phyloP scores from a whole-genome alignment of 768 basidiomycete species.

The Amanita pallidorosea region DNA sequence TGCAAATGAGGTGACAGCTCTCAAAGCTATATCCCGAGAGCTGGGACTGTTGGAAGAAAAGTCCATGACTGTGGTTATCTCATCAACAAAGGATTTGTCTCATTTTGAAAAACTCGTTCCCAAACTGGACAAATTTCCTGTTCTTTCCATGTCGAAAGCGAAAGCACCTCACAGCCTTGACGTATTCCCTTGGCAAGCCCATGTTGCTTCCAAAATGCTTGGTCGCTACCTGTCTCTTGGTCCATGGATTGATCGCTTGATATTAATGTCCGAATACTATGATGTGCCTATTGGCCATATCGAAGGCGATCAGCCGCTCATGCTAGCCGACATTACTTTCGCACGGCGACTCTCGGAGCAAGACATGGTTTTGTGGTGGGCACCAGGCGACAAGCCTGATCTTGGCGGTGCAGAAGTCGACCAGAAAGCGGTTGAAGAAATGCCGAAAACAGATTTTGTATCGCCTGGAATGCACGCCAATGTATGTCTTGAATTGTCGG shows the following conservation, averaged over 20 bases:
- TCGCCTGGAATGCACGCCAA: slow-evolving; percentile 84
- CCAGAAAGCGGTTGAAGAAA: slow-evolving; percentile 60
- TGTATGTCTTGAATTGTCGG: slow-evolving; percentile 81
- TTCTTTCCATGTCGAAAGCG: slow-evolving; percentile 80
- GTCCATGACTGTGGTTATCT: slow-evolving; percentile 69
- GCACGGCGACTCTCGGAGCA: slow-evolving; percentile 79
- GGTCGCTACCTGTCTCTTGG: slow-evolving; percentile 72
- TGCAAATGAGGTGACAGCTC: slow-evolving; percentile 62
- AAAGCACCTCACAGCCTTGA: slow-evolving; percentile 65
- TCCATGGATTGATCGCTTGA: slow-evolving; percentile 67
- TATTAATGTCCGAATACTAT: slow-evolving; percentile 80
- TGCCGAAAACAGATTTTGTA: slow-evolving; percentile 76
- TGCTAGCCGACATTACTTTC: slow-evolving; percentile 83
- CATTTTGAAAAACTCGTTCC: slow-evolving; percentile 72
- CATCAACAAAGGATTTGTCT: slow-evolving; percentile 72
- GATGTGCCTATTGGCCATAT: slow-evolving; percentile 91
- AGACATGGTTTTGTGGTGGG: slow-evolving; percentile 97
- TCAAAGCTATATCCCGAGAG: slow-evolving; percentile 84
- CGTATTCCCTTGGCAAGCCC: slow-evolving; percentile 82
- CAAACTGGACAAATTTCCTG: slow-evolving; percentile 74
- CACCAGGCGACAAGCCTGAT: slow-evolving; percentile 78
- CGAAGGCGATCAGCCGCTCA: slow-evolving; percentile 82
- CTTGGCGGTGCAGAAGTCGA: slow-evolving; percentile 91
- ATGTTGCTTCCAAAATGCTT: slow-evolving; percentile 77
- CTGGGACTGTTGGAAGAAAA: slow-evolving; percentile 66